Percentiles rank a stretch among this genome's conserved stretches.
These are phyloP conservation scores for Lodderomyces parapsilosis DNA, from an alignment of 1,139 yeast species.

Conservation along the genomic window DNA sequence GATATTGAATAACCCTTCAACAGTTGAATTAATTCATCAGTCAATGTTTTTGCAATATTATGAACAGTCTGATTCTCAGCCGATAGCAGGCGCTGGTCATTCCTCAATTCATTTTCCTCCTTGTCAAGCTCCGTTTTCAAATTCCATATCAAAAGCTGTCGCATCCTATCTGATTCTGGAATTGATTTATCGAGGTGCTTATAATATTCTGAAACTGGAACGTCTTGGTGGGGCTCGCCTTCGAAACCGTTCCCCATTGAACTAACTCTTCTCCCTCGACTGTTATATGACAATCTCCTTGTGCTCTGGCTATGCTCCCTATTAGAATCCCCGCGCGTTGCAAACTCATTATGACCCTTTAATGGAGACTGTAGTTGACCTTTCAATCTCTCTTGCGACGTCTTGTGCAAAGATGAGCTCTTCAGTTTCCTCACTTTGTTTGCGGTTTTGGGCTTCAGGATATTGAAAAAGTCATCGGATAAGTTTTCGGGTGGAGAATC, in stretches of 20 bases:
- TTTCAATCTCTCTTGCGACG: background rate
- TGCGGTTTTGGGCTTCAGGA: conserved; percentile 1
- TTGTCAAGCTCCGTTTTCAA: conserved; percentile 48
- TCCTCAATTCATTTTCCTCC: conserved; percentile 25
- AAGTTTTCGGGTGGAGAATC: conserved; percentile 14
- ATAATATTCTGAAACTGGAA: conserved; percentile 55
- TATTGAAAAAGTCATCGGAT: conserved; percentile 9
- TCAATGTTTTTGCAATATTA: conserved; percentile 61
- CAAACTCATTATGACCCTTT: conserved; percentile 1
- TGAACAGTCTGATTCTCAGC: conserved; percentile 39
- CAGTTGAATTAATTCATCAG: conserved; percentile 63
- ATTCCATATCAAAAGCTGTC: conserved; percentile 71
- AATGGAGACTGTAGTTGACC: conserved; percentile 10
- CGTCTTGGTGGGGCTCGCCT: conserved; percentile 67
- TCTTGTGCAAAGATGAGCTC: background rate
- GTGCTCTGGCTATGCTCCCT: conserved; percentile 14
- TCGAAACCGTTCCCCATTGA: conserved; percentile 66
- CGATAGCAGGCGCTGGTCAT: conserved; percentile 18
- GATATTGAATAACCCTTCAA: conserved; percentile 57
- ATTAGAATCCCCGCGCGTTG: background rate
- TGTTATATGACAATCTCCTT: conserved; percentile 51
- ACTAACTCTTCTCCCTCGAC: conserved; percentile 70
- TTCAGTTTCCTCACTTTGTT: background rate
- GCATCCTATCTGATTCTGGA: conserved; percentile 74
- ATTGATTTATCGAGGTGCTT: conserved; percentile 60